Evolutionary conservation across 2,329 filamentous ascomycete genomes (phyloP).

Genomic region (Talaromyces marneffei): DNA sequence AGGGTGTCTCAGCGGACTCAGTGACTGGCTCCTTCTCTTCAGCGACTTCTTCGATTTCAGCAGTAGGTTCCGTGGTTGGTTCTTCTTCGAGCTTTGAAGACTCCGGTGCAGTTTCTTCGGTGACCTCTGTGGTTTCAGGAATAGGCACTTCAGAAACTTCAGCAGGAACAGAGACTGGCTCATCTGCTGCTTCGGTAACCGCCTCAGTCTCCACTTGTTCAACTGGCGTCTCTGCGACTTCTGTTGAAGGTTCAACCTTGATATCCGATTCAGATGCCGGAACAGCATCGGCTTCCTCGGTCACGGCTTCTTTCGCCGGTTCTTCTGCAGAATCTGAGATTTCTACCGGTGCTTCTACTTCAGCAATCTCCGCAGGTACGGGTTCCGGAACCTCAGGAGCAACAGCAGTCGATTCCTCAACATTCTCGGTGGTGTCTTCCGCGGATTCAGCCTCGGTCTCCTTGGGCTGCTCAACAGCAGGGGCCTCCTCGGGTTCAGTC

Average conservation of each 20-base stretch:
- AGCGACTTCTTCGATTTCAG: background rate
- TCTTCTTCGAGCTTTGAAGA: background rate
- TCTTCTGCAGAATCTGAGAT: background rate
- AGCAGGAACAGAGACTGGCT: background rate
- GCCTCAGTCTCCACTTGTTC: background rate
- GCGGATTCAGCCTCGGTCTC: background rate
- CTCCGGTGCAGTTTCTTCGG: background rate
- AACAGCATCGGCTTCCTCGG: background rate
- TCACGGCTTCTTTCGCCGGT: background rate
- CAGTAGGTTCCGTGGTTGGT: background rate
- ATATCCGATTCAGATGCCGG: background rate
- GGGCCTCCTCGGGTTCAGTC: background rate
- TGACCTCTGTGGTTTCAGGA: background rate
- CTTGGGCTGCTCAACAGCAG: background rate
- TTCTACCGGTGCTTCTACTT: background rate
- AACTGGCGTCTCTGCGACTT: background rate
- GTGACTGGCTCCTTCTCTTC: background rate
- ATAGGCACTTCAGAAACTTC: background rate
- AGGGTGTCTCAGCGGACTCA: background rate
- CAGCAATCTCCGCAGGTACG: background rate
- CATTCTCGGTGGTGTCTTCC: background rate
- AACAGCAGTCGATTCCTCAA: background rate
- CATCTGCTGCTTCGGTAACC: background rate
- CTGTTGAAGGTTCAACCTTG: background rate
- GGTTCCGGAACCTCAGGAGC: background rate